These are phyloP conservation scores for Phialophora chinensis DNA, from an alignment of 2,329 filamentous ascomycete genomes.

Conservation along the genomic window DNA sequence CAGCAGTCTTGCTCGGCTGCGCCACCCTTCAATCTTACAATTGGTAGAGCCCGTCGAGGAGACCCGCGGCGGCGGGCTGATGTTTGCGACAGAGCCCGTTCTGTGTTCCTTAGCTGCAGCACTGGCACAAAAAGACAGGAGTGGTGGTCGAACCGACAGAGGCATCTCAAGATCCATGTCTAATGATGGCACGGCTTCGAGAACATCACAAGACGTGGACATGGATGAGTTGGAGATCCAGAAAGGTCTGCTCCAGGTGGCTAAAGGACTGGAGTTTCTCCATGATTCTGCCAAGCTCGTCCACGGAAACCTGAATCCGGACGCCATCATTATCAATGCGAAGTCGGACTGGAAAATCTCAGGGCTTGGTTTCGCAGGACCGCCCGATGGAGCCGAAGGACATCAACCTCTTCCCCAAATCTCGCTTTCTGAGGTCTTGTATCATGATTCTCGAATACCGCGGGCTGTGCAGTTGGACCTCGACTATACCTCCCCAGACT, in stretches of 20 bases:
- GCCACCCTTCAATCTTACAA: slow-evolving; percentile 91
- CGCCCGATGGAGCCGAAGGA: slow-evolving; percentile 75
- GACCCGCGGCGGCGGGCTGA: slow-evolving; percentile 84
- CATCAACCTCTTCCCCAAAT: slow-evolving; percentile 79
- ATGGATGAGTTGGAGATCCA: slow-evolving; percentile 98
- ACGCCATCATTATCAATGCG: slow-evolving; percentile 89
- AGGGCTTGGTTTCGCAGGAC: slow-evolving; percentile 87
- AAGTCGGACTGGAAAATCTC: slow-evolving; percentile 99
- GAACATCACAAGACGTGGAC: slow-evolving; percentile 79
- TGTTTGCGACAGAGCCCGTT: slow-evolving; percentile 93
- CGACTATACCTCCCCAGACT: slow-evolving; percentile 94
- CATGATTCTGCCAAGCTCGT: slow-evolving; percentile 94
- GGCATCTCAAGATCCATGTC: slow-evolving; percentile 54
- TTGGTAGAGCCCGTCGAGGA: slow-evolving; percentile 95
- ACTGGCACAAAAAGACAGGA: slow-evolving; percentile 85
- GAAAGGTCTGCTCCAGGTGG: slow-evolving; percentile 90
- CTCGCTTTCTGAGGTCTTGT: slow-evolving; percentile 80
- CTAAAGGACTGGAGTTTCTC: slow-evolving; percentile 91
- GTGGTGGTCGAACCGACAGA: slow-evolving; percentile 59
- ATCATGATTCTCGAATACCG: slow-evolving; percentile 83
- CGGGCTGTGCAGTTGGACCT: slow-evolving; percentile 83
- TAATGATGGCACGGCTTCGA: slow-evolving; percentile 63
- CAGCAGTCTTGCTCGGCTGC: slow-evolving; percentile 80
- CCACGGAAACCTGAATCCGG: slow-evolving; percentile 92
- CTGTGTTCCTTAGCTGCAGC: slow-evolving; percentile 85